phyloP scores from a whole-genome alignment of 768 basidiomycete genomes.

The Termitomyces sp. region DNA sequence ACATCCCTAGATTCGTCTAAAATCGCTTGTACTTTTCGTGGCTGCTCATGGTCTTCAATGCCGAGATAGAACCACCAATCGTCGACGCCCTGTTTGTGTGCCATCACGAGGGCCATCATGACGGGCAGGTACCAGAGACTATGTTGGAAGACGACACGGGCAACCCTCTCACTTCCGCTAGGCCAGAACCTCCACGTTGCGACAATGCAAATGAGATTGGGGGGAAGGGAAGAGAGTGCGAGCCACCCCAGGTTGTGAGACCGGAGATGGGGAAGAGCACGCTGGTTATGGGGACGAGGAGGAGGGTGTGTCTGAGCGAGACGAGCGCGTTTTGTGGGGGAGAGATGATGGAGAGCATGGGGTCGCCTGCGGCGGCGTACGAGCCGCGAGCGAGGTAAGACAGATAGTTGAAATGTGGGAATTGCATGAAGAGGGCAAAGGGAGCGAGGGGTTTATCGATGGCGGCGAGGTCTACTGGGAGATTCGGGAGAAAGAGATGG shows the following conservation, averaged over 20 bases:
- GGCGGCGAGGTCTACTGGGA: slow-evolving; percentile 38
- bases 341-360: slow-evolving; percentile 82
- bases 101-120: slow-evolving; percentile 89
- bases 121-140: slow-evolving; percentile 90
- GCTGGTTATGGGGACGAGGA: slow-evolving; percentile 78
- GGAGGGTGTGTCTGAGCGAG: slow-evolving; percentile 72
- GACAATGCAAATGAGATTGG: slow-evolving; percentile 65
- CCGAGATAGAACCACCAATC: slow-evolving; percentile 67
- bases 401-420: slow-evolving; percentile 97
- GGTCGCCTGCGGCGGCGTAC: slow-evolving; percentile 93
- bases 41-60: slow-evolving; percentile 11
- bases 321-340: slow-evolving; percentile 82
- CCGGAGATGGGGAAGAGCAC: slow-evolving; percentile 84
- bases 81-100: slow-evolving; percentile 85
- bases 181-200: slow-evolving; percentile 77
- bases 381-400: slow-evolving; percentile 80
- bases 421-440: slow-evolving; percentile 82
- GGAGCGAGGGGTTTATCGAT: slow-evolving; percentile 82
- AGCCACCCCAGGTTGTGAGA: slow-evolving; percentile 87
- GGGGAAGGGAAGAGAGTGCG: slow-evolving; percentile 67
- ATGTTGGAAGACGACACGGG: slow-evolving; percentile 71
- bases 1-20: background rate
- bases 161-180: slow-evolving; percentile 67
- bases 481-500: slow-evolving; percentile 50
- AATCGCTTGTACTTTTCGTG: background rate